Conservation (phyloP, 495 filamentous ascomycete genomes). For the Penicillium paradoxum region DNA sequence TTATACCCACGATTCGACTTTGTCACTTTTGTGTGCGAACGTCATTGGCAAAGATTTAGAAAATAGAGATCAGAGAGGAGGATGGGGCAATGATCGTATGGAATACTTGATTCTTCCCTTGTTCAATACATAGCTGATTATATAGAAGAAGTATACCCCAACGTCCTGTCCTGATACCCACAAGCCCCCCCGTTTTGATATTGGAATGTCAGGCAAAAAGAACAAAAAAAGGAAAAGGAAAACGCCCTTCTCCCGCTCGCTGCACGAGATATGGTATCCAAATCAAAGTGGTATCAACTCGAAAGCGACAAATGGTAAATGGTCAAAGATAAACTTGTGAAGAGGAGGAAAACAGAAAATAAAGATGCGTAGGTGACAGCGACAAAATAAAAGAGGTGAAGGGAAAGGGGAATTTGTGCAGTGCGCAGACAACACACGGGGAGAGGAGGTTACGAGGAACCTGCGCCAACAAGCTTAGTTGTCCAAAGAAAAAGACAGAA, state of each 20-base stretch:
- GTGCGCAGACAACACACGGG: background rate
- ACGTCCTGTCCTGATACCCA: no score
- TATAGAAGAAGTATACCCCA: no score
- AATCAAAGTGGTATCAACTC: slow-evolving; percentile 24
- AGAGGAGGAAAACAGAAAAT: background rate
- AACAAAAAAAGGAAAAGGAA: background rate
- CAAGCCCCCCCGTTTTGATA: background rate
- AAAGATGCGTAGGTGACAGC: background rate
- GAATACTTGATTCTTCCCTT: no score
- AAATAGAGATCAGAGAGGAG: background rate
- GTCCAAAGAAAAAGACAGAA: background rate
- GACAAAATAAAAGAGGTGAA: background rate
- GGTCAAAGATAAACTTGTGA: no score
- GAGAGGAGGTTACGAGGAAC: slow-evolving; percentile 2
- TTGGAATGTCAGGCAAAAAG: background rate
- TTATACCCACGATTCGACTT: slow-evolving; percentile 1
- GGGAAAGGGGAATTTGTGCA: slow-evolving; percentile 2
- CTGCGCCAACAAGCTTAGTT: background rate
- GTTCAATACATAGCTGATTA: background rate
- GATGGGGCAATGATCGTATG: background rate
- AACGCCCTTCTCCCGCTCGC: slow-evolving; percentile 4
- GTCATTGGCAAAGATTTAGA: background rate
- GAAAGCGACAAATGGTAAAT: slow-evolving; percentile 1
- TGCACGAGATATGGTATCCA: slow-evolving; percentile 3
- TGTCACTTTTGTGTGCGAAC: background rate